Evolutionary conservation across 192 early-diverging fungal species (phyloP), one percentile per base, ranked within the genome.

Genomic region (Podochytrium sp.): DNA sequence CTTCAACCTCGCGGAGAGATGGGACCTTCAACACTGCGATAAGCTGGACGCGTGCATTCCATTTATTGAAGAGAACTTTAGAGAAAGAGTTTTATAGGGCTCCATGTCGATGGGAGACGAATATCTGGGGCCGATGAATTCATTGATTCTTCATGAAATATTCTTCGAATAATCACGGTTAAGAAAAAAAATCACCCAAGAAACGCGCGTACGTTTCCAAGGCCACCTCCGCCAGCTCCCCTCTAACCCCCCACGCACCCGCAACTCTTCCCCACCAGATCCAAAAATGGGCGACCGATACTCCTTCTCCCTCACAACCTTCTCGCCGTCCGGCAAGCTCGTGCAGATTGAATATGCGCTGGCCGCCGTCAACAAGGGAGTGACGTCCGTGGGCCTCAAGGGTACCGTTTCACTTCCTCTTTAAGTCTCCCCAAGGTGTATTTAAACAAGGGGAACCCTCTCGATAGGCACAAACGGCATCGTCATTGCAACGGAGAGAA

Each of bases 341-440:
- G 93, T 95, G 52, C 98, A 99, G 86, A 99, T 99, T 78, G 98
- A 98, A 81, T 91, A 99, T 83, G 98, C 98, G 0, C 85, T 99
- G 64, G 95, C 87, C 65, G 96, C 95, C 16, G 98, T 99, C 1
- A 81, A 84, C 41, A 88, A 90, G 77, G 96, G 96, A 65, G 88
- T 95, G 23, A 98, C 96, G 6, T 90, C 90, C 70, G 91, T 98
- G 50, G 96, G 96, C 38, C 97, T 98, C 83, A 98, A 96, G 88
- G 92, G 92, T 94, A 79, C 20, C 34, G 14, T 2, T 20, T 20
- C 42, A 25, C 33, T 30, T 16, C 30, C 20, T 7, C n/a, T 47
- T 7, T 7, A 61, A 52, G 18, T 68, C 1, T 7, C 49, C 12
- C 6, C 64, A 27, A 64, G 34, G 14, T 27, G n/a, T 47, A 47